A percentile compares a stretch with the other conserved stretches of the same genome.
These are phyloP conservation scores for Alternaria tenuissima DNA, from an alignment of 2,329 filamentous ascomycete genomes.

Conservation along the genomic window DNA sequence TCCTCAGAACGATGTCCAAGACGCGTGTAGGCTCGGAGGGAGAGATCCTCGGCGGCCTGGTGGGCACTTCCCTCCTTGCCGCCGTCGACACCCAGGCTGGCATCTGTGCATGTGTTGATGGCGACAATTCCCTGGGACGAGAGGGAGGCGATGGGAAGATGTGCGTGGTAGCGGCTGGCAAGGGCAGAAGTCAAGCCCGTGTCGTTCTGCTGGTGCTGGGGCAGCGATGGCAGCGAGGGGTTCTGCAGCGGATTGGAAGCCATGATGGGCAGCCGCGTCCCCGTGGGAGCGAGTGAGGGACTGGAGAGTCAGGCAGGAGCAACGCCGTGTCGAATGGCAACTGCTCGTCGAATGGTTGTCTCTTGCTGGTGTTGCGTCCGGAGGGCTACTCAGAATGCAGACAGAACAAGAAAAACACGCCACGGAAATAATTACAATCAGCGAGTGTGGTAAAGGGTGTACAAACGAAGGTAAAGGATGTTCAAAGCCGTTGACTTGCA, in stretches of 20 bases:
- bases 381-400: slow-evolving; percentile 36
- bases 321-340: slow-evolving; percentile 12
- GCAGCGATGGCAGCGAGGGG: slow-evolving; percentile 86
- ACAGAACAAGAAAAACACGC: slow-evolving; percentile 23
- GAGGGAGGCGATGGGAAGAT: slow-evolving; percentile 83
- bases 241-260: slow-evolving; percentile 67
- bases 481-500: slow-evolving; percentile 29
- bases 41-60: slow-evolving; percentile 91
- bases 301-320: slow-evolving; percentile 32
- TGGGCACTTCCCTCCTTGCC: slow-evolving; percentile 90
- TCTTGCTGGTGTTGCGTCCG: slow-evolving; percentile 12
- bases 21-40: slow-evolving; percentile 82
- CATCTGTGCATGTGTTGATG: slow-evolving; percentile 93
- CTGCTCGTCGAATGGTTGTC: slow-evolving; percentile 17
- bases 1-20: slow-evolving; percentile 90
- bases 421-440: slow-evolving; percentile 34
- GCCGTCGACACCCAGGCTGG: slow-evolving; percentile 87
- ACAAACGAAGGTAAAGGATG: slow-evolving; percentile 43
- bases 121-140: slow-evolving; percentile 92
- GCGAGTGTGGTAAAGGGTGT: slow-evolving; percentile 39
- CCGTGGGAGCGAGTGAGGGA: slow-evolving; percentile 47
- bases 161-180: slow-evolving; percentile 90
- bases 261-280: slow-evolving; percentile 61
- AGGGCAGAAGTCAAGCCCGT: slow-evolving; percentile 83
- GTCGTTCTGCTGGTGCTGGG: slow-evolving; percentile 80